A percentile compares a stretch with the other conserved stretches of the same genome.
phyloP scores from a whole-genome alignment of 2,329 filamentous ascomycete genomes.

The Dactylellina leptospora region DNA sequence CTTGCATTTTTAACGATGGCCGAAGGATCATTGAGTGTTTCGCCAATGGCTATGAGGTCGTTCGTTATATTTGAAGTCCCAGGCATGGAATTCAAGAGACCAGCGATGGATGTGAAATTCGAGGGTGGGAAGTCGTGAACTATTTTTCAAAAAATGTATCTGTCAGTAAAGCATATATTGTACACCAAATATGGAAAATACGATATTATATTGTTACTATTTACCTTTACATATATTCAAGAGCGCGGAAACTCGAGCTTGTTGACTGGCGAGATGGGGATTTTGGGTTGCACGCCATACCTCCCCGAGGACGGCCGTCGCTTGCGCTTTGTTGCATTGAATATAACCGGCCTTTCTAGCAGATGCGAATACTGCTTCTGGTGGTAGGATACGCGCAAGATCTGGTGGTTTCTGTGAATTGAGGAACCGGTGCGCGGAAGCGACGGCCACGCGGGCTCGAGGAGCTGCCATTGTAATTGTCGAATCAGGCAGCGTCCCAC shows the following conservation, averaged over 20 bases:
- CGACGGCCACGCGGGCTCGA: neutral
- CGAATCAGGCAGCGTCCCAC: neutral
- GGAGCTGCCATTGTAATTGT: slow-evolving; percentile 6
- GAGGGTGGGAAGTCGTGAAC: slow-evolving; percentile 36
- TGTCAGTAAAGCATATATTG: neutral
- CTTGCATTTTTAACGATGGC: slow-evolving; percentile 35
- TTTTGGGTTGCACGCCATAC: slow-evolving; percentile 35
- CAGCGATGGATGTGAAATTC: slow-evolving; percentile 40
- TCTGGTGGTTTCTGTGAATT: slow-evolving; percentile 35
- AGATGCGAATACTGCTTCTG: slow-evolving; percentile 28
- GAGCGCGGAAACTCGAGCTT: neutral
- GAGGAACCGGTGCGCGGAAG: slow-evolving; percentile 13
- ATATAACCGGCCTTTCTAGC: slow-evolving; percentile 33
- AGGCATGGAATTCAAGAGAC: slow-evolving; percentile 12
- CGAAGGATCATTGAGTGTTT: slow-evolving; percentile 38
- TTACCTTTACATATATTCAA: slow-evolving; percentile 30
- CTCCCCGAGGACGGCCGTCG: slow-evolving; percentile 21
- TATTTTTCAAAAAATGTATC: slow-evolving; percentile 6
- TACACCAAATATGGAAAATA: neutral
- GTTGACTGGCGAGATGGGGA: neutral
- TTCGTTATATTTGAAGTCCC: neutral
- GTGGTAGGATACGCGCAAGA: slow-evolving; percentile 29
- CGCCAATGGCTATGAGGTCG: slow-evolving; percentile 35
- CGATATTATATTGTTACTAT: neutral
- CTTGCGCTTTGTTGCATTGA: slow-evolving; percentile 50